Base-by-base conservation (phyloP, 352 stramenopile species). In the Pythium folliculosum region DNA sequence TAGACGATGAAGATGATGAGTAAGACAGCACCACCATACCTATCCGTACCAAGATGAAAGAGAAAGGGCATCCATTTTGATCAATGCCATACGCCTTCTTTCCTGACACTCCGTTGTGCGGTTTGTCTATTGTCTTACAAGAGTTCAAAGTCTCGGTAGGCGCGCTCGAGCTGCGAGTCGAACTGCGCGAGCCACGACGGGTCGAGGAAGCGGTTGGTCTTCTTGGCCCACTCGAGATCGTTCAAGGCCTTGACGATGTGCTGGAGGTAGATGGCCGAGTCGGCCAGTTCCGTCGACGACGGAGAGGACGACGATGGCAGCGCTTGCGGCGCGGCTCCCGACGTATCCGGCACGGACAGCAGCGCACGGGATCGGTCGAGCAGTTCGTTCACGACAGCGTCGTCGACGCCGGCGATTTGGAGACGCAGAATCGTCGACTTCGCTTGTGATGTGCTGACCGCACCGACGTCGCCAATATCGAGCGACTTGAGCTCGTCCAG, bases 171-270 rank as follows among this genome's bases (percentile, higher is more conserved):
- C 49, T 95, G 88, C 50, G 81, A 82, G 63, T 95, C 85, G 52
- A 94, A 95, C 59, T 94, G 88, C 16, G 72, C 66, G 27, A 95
- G 71, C 88, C 84, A 95, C 43, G 80, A 88, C 44, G 81, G 81
- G 47, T 93, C 82, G 5, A 95, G 72, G 47, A 94, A 95, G 13
- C 81, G 81, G 50, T 95, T 95, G 2, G 84, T 64, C 48, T 86
- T 88, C 64, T 84, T 90, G 47, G 68, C 67, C 78, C 75, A 90
- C 43, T 89, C 77, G 17, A 90, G 72, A 27, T 93, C 80, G 43
- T 88, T 77, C 19, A 94, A 59, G 5, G 72, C 73, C 49, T 78
- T 80, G n/a, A 65, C 65, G 23, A 94, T 63, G 17, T 92, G 77
- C 22, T 78, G 60, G 43, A 83, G 72, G 51, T 65, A 80, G 38